Conservation (phyloP, 169 alveolate species). For the Plasmodium gonderi region DNA sequence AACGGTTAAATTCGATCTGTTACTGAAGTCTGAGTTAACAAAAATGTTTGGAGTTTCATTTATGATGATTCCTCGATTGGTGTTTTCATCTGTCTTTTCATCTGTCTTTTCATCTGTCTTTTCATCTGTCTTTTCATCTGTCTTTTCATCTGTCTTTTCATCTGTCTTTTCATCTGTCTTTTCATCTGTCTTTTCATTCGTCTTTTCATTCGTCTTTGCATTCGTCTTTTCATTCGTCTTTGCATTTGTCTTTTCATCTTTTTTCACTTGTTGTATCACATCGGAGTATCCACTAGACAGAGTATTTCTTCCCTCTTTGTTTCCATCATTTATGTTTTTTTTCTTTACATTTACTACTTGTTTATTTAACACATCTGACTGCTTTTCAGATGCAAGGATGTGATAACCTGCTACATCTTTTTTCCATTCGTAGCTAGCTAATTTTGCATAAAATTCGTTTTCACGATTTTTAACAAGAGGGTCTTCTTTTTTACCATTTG, state of each 20-base stretch:
- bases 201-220: too few species aligned
- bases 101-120: neutral
- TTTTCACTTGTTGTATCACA: neutral
- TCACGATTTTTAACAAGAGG: neutral
- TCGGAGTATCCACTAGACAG: neutral
- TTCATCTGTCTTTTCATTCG: neutral
- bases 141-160: neutral
- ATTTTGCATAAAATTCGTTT: neutral
- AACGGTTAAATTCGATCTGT: neutral
- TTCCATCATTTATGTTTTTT: too few species aligned
- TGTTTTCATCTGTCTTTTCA: neutral
- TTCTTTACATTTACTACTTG: neutral
- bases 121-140: neutral
- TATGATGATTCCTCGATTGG: neutral
- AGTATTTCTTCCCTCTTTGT: neutral
- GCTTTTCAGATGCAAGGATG: neutral
- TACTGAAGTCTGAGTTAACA: neutral
- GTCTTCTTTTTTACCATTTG: neutral
- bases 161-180: neutral
- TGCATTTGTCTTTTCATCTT: neutral
- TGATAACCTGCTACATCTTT: neutral
- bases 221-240: neutral
- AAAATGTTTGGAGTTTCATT: neutral
- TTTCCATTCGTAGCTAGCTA: neutral
- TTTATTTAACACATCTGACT: neutral